These are phyloP conservation scores for Harrya chromipes DNA, from an alignment of 768 basidiomycete species.

Conservation along the genomic window DNA sequence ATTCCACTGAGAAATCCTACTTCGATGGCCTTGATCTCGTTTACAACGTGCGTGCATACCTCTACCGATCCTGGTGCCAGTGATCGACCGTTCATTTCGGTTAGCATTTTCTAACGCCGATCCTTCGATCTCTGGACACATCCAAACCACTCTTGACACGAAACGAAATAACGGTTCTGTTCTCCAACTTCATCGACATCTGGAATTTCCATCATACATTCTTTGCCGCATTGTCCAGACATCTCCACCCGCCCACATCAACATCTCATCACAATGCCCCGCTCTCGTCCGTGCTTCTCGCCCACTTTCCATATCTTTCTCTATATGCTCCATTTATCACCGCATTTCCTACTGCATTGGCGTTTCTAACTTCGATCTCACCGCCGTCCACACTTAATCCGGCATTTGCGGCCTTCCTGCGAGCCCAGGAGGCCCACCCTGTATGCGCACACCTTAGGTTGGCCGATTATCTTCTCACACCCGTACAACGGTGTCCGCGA, in stretches of 20 bases:
- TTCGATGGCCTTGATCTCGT: slow-evolving; percentile 80
- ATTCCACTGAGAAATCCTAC: slow-evolving; percentile 77
- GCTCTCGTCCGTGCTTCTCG: slow-evolving; percentile 59
- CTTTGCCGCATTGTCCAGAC: slow-evolving; percentile 54
- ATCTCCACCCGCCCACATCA: slow-evolving; percentile 28
- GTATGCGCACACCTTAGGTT: slow-evolving; percentile 73
- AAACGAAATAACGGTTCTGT: slow-evolving; percentile 65
- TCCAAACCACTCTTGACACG: slow-evolving; percentile 66
- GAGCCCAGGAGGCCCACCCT: slow-evolving; percentile 62
- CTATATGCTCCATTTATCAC: slow-evolving; percentile 85
- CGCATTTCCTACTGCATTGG: slow-evolving; percentile 65
- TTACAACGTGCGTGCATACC: slow-evolving; percentile 56
- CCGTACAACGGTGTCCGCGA: slow-evolving; percentile 85
- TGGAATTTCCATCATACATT: slow-evolving; percentile 85
- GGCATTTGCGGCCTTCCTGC: slow-evolving; percentile 62
- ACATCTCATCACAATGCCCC: slow-evolving; percentile 34
- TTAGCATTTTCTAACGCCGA: slow-evolving; percentile 80
- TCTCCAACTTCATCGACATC: slow-evolving; percentile 89
- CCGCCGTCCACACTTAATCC: slow-evolving; percentile 39
- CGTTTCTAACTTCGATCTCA: slow-evolving; percentile 54
- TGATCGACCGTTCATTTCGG: slow-evolving; percentile 1
- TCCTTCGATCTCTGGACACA: slow-evolving; percentile 71
- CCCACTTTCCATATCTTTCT: slow-evolving; percentile 87
- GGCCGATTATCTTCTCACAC: slow-evolving; percentile 81
- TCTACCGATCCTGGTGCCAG: neutral